These are phyloP conservation scores for Juglanconis oblonga DNA, from an alignment of 2,329 filamentous ascomycete genomes.

Conservation along the genomic window DNA sequence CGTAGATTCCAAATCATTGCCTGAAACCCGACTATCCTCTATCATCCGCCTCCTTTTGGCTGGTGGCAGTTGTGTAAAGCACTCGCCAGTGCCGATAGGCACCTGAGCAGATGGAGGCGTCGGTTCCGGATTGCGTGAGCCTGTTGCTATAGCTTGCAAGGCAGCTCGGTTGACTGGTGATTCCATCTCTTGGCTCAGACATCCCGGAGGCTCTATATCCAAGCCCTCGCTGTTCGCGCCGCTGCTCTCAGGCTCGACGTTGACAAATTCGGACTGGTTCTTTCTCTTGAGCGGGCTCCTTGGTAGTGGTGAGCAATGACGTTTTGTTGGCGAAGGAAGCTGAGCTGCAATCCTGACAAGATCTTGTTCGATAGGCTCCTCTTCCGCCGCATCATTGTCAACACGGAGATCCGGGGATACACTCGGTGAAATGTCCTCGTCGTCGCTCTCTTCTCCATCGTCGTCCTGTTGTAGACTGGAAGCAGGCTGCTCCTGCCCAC, in stretches of 20 bases:
- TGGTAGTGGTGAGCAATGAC: background rate
- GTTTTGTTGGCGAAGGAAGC: background rate
- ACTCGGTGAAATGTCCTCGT: background rate
- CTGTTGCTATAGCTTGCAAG: slow-evolving; percentile 7
- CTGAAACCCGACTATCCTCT: background rate
- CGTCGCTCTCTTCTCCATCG: background rate
- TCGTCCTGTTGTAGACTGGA: background rate
- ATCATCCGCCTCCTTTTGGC: background rate
- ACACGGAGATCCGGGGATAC: background rate
- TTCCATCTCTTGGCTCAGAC: slow-evolving; percentile 20
- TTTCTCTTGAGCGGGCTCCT: slow-evolving; percentile 3
- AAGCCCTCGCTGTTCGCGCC: slow-evolving; percentile 28
- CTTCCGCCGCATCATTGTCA: background rate
- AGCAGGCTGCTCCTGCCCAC: background rate
- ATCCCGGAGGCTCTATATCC: slow-evolving; percentile 28
- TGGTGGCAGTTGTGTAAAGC: background rate
- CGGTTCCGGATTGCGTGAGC: slow-evolving; percentile 15
- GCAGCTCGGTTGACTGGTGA: slow-evolving; percentile 24
- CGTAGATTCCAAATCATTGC: background rate
- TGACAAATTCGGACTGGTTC: slow-evolving; percentile 2
- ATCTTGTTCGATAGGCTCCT: background rate
- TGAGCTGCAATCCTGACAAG: background rate
- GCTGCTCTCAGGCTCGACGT: slow-evolving; percentile 25
- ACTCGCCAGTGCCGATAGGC: slow-evolving; percentile 12
- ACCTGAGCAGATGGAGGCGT: slow-evolving; percentile 33